Conservation (phyloP, 2,329 filamentous ascomycete genomes). For the Intubia oerlemansii region DNA sequence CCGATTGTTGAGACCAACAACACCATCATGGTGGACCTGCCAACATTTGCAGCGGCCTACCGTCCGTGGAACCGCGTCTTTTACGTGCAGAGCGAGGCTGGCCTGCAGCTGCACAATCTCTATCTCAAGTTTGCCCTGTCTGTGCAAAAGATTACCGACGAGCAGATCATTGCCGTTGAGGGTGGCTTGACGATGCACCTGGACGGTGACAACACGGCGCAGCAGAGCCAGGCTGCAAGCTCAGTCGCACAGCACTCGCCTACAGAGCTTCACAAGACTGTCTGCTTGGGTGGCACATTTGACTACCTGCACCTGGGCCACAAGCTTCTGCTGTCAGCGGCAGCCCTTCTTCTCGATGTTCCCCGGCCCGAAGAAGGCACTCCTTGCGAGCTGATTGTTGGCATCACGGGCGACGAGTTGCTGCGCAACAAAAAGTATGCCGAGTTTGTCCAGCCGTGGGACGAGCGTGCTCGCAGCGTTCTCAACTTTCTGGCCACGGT, state of each 20-base stretch:
- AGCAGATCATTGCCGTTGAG: no score
- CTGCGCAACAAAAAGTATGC: slow-evolving; percentile 78
- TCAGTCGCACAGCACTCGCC: slow-evolving; percentile 7
- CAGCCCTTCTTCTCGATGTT: slow-evolving; percentile 46
- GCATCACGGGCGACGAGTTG: slow-evolving; percentile 73
- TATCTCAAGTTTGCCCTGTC: slow-evolving; percentile 27
- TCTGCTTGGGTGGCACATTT: slow-evolving; percentile 83
- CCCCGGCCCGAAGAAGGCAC: slow-evolving; percentile 16
- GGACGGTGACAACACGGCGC: no score
- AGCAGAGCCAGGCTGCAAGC: not conserved
- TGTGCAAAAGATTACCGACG: no score
- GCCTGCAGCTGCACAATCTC: slow-evolving; percentile 31
- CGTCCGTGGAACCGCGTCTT: slow-evolving; percentile 45
- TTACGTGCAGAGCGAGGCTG: slow-evolving; percentile 41
- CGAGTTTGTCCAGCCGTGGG: slow-evolving; percentile 64
- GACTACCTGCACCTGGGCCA: slow-evolving; percentile 91
- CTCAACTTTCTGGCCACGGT: slow-evolving; percentile 53
- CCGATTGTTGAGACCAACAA: slow-evolving; percentile 21
- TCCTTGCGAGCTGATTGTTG: slow-evolving; percentile 47
- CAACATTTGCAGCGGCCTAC: slow-evolving; percentile 22
- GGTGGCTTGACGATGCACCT: no score
- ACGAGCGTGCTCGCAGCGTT: slow-evolving; percentile 44
- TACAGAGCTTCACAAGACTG: slow-evolving; percentile 27
- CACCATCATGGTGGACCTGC: slow-evolving; percentile 18
- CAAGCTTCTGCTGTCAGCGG: slow-evolving; percentile 87